Base-by-base conservation (phyloP, 1,284 basidiomycete species). In the Xerocomus minutiporus region DNA sequence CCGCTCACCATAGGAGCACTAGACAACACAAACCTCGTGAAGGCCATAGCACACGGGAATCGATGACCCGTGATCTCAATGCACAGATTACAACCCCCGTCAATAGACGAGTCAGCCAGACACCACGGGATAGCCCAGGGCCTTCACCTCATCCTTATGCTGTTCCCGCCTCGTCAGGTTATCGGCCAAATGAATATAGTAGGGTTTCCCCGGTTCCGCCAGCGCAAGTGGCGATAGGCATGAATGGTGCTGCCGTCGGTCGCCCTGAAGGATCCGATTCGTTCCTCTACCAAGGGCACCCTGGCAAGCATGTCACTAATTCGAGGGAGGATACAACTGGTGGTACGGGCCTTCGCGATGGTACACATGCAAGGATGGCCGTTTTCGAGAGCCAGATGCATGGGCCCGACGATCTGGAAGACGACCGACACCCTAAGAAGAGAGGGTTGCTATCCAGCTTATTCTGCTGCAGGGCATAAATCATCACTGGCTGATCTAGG, bases 81-180 rank as follows among this genome's bases (percentile, higher is more conserved):
- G 81, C 81, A 25, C 84, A 86, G 61, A 80, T 81, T 7, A 68
- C 84, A 34, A 75, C 80, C 9, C 80, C 87, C 9, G 74, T 75
- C 12, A 82, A 80, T 63, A 76, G 84, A 48, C 80, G 85, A 40
- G 75, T 75, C 3, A 89, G 86, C 60, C 83, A 86, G 62, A 79
- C 79, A 47, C 77, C 75, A 44, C 70, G 81, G 39, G 81, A 79
- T 28, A 68, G 69, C 32, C 71, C 66, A 26, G 75, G 71, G 3
- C 71, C 84, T 40, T 69, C 75, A n/a, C 71, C 80, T 32, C 86
- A 88, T 63, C 86, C 86, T 26, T 88, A 88, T 52, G 86, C 85
- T 36, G 77, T 81, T 9, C 80, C 84, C 6, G 79, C 74, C 54
- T 68, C 79, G 2, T 76, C 73, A 43, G 79, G 77, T 7, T 84